These are phyloP conservation scores for Ophiocordyceps camponoti-floridani DNA, from an alignment of 2,329 filamentous ascomycete species.

Conservation along the genomic window DNA sequence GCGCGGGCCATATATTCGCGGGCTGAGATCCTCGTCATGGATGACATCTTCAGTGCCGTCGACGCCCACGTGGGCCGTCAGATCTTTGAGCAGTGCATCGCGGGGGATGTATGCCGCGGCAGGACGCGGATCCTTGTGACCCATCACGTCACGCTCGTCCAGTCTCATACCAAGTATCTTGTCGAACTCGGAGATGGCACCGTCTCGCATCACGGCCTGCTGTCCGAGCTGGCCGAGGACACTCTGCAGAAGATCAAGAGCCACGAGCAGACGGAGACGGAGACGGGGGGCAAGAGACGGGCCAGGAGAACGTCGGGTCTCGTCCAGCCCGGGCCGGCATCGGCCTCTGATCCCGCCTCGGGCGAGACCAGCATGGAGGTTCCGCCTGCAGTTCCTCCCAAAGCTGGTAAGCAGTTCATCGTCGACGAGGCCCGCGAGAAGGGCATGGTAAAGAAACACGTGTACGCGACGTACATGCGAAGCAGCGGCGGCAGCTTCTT, in stretches of 20 bases:
- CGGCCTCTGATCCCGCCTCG: conserved; percentile 20
- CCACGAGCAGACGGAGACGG: conserved; percentile 28
- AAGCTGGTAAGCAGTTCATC: conserved; percentile 50
- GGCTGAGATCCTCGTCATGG: conserved; percentile 57
- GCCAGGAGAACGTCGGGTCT: conserved; percentile 21
- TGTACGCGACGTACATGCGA: conserved; percentile 52
- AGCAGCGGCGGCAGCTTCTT: conserved; percentile 45
- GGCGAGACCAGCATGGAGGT: conserved; percentile 16
- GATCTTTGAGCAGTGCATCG: conserved; percentile 60
- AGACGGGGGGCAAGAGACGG: conserved; percentile 29
- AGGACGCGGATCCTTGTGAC: conserved; percentile 66
- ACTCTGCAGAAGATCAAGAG: conserved; percentile 37
- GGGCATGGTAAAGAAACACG: conserved; percentile 46
- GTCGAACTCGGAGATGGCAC: conserved; percentile 55
- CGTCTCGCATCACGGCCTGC: conserved; percentile 43
- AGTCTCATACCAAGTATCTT: conserved; percentile 54
- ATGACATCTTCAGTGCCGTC: conserved; percentile 72
- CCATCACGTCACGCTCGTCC: conserved; percentile 57
- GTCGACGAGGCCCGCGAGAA: conserved; percentile 58
- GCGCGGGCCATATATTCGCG: conserved; percentile 66
- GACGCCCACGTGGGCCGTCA: conserved; percentile 68
- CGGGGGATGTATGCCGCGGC: conserved; percentile 48
- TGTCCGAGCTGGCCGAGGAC: conserved; percentile 43
- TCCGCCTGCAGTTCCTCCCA: conserved; percentile 31
- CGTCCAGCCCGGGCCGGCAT: conserved; percentile 35